These are phyloP conservation scores for Aspergillus sp. DNA, from an alignment of 2,329 filamentous ascomycete genomes.

Conservation along the genomic window DNA sequence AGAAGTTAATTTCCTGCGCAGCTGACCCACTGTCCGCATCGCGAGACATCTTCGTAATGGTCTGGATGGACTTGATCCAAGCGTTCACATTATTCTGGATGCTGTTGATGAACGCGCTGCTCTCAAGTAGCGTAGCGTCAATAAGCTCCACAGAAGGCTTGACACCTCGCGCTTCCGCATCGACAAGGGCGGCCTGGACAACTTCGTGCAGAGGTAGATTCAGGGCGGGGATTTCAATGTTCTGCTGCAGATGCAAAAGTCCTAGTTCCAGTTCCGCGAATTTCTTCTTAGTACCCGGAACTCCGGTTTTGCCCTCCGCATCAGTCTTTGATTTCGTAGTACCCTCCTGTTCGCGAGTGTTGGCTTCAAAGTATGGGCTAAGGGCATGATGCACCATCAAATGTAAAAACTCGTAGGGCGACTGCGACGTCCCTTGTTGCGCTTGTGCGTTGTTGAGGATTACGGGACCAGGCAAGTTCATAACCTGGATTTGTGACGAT, in stretches of 20 bases:
- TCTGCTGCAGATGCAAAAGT: constrained; percentile 89
- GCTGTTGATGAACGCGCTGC: constrained; percentile 90
- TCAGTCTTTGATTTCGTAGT: constrained; percentile 71
- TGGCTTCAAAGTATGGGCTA: constrained; percentile 96
- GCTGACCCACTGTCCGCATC: constrained; percentile 78
- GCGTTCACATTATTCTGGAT: constrained; percentile 91
- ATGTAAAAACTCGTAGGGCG: constrained; percentile 89
- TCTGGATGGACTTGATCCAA: constrained; percentile 98
- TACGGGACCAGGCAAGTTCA: constrained; percentile 83
- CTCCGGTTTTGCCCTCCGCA: constrained; percentile 87
- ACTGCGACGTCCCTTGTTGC: constrained; percentile 70
- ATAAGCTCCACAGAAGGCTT: constrained; percentile 79
- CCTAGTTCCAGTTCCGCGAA: constrained; percentile 92
- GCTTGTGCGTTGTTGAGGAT: constrained; percentile 65
- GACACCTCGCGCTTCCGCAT: constrained; percentile 65
- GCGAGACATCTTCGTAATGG: constrained; percentile 89
- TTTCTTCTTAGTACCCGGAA: constrained; percentile 96
- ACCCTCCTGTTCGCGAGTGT: constrained; percentile 77
- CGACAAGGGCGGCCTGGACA: constrained; percentile 80
- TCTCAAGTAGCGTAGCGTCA: constrained; percentile 71
- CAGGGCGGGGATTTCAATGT: constrained; percentile 94
- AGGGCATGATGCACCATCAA: constrained; percentile 87
- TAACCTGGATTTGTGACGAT: constrained; percentile 84
- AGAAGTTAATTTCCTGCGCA: constrained; percentile 98
- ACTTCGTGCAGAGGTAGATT: constrained; percentile 84